These are phyloP conservation scores for Pyronema domesticum DNA, from an alignment of 495 filamentous ascomycete genomes.

Conservation along the genomic window DNA sequence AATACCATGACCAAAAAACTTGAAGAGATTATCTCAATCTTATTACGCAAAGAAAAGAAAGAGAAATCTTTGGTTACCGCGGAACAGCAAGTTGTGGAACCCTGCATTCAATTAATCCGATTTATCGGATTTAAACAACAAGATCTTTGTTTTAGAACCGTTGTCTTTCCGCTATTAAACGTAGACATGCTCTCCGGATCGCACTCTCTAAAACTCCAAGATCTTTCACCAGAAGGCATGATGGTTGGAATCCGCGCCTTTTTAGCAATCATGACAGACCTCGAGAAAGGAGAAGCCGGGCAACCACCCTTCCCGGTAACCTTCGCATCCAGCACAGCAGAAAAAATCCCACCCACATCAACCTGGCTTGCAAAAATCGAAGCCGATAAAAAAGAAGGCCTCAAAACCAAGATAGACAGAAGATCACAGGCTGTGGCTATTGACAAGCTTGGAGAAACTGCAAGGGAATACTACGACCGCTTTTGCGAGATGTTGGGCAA, in stretches of 20 bases:
- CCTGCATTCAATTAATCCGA: slow-evolving; percentile 77
- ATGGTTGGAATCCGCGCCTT: slow-evolving; percentile 91
- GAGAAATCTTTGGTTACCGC: slow-evolving; percentile 45
- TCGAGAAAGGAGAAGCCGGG: slow-evolving; percentile 68
- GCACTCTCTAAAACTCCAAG: slow-evolving; percentile 70
- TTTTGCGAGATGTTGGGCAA: slow-evolving; percentile 94
- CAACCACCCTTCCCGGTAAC: slow-evolving; percentile 64
- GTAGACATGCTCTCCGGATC: slow-evolving; percentile 66
- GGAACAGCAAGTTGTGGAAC: slow-evolving; percentile 67
- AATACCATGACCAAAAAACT: slow-evolving; percentile 56
- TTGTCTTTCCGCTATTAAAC: slow-evolving; percentile 89
- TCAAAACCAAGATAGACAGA: slow-evolving; percentile 31
- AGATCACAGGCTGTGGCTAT: slow-evolving; percentile 59
- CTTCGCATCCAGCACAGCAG: slow-evolving; percentile 30
- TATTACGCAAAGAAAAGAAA: slow-evolving; percentile 57
- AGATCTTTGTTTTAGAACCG: slow-evolving; percentile 74
- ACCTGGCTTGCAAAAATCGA: slow-evolving; percentile 32
- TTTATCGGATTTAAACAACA: slow-evolving; percentile 90
- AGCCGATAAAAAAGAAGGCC: slow-evolving; percentile 23
- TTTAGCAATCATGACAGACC: slow-evolving; percentile 74
- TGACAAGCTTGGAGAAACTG: slow-evolving; percentile 51
- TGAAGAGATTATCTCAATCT: slow-evolving; percentile 67
- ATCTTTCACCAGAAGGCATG: slow-evolving; percentile 89
- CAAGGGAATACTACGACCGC: slow-evolving; percentile 63
- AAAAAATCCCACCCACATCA: slow-evolving; percentile 34